phyloP scores from a whole-genome alignment of 1,284 basidiomycete genomes.

The Xanthoconium separans region DNA sequence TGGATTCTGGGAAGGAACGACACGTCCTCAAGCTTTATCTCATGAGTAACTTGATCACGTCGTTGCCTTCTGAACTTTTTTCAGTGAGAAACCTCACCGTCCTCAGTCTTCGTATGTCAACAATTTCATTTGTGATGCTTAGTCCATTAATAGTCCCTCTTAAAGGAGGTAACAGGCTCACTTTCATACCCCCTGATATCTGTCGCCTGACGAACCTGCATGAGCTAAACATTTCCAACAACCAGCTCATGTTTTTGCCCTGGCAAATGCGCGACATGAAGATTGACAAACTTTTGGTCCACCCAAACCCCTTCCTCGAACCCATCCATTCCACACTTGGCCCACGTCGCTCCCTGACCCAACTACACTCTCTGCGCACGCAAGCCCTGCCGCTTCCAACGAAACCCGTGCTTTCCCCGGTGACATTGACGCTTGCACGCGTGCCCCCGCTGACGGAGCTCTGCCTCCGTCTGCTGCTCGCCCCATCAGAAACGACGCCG shows the following conservation, averaged over 20 bases:
- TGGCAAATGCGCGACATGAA: slow-evolving; percentile 60
- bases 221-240: slow-evolving; percentile 62
- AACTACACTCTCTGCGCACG: slow-evolving; percentile 17
- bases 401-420: slow-evolving; percentile 30
- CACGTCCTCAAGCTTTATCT: slow-evolving; percentile 34
- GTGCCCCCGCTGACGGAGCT: slow-evolving; percentile 51
- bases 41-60: slow-evolving; percentile 25
- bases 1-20: slow-evolving; percentile 33
- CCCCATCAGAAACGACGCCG: slow-evolving; percentile 19
- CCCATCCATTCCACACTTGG: slow-evolving; percentile 18
- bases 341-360: slow-evolving; percentile 20
- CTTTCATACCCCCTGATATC: slow-evolving; percentile 65
- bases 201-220: slow-evolving; percentile 50
- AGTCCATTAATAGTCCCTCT: not conserved
- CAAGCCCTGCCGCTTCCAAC: slow-evolving; percentile 15
- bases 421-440: slow-evolving; percentile 21
- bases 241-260: slow-evolving; percentile 60
- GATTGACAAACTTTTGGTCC: slow-evolving; percentile 44
- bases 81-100: slow-evolving; percentile 30
- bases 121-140: not conserved
- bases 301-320: slow-evolving; percentile 57
- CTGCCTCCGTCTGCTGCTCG: slow-evolving; percentile 48
- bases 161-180: slow-evolving; percentile 46
- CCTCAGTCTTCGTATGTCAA: slow-evolving; percentile 33
- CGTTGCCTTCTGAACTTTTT: slow-evolving; percentile 30